Conservation (phyloP, 441 rosid species). For the Erodium trifolium region DNA sequence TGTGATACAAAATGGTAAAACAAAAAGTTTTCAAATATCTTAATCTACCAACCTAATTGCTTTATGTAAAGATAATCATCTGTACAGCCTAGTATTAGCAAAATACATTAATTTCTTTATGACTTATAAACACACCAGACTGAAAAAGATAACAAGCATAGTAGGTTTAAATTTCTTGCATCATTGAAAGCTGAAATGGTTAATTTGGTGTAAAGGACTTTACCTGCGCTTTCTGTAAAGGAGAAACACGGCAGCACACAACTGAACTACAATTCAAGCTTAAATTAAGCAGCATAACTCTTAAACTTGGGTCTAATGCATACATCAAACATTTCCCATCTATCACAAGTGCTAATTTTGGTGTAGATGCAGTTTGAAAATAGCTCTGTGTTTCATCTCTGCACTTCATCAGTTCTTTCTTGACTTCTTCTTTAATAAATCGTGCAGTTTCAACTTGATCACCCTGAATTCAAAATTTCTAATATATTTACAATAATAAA, state of each 20-base stretch:
- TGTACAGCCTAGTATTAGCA: too few relatives aligned
- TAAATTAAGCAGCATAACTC: constrained; percentile 76
- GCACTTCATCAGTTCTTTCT: constrained; percentile 61
- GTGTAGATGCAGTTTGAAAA: constrained; percentile 48
- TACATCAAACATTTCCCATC: constrained; percentile 99
- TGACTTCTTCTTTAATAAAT: constrained; percentile 79
- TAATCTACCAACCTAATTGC: too few relatives aligned
- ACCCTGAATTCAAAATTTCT: constrained; percentile 33
- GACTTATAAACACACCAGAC: not conserved
- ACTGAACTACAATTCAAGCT: constrained; percentile 95
- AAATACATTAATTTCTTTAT: too few relatives aligned
- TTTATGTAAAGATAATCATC: too few relatives aligned
- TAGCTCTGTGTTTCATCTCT: constrained; percentile 75
- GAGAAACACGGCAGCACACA: constrained; percentile 99
- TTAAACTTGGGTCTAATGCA: constrained; percentile 83
- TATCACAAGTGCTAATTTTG: constrained; percentile 79
- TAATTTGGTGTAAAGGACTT: constrained; percentile 10
- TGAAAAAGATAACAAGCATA: not conserved
- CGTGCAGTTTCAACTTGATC: constrained; percentile 77
- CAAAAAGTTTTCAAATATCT: too few relatives aligned
- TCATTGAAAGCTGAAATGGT: not conserved
- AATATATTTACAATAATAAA: too few relatives aligned
- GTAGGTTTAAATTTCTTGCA: not conserved
- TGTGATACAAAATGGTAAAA: not conserved
- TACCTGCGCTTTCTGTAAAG: constrained; percentile 99